These are phyloP conservation scores for Podospora sp. DNA, from an alignment of 495 filamentous ascomycete species.

Conservation along the genomic window DNA sequence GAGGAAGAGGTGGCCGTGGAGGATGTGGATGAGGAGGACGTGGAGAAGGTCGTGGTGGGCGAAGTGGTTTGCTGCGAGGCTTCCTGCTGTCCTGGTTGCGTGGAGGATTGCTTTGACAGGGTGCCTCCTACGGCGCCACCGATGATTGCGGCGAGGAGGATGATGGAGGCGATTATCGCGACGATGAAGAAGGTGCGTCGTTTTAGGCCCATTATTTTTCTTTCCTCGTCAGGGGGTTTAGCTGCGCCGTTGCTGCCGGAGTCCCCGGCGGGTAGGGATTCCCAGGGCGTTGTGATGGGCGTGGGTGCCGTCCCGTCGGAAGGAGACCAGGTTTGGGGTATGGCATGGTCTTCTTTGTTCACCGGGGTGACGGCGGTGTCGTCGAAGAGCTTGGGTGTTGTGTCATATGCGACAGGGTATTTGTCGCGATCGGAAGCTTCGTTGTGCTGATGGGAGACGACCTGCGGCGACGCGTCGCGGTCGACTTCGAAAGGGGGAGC, in stretches of 20 bases:
- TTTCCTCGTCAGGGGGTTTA: neutral
- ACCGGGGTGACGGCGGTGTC: neutral
- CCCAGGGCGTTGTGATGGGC: neutral
- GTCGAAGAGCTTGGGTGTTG: constrained; percentile 26
- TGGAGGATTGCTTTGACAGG: neutral
- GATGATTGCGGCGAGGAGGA: constrained; percentile 30
- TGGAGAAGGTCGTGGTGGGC: neutral
- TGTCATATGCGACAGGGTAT: constrained; percentile 31
- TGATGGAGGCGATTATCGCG: constrained; percentile 15
- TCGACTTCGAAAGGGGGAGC: constrained; percentile 18
- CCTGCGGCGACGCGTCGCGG: constrained; percentile 25
- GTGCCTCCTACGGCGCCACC: constrained; percentile 35
- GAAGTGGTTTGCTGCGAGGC: neutral
- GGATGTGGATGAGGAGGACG: neutral
- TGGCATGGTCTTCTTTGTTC: neutral
- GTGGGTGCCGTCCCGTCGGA: constrained; percentile 11
- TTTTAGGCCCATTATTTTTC: constrained; percentile 29
- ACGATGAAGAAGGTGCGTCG: constrained; percentile 31
- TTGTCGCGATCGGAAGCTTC: constrained; percentile 28
- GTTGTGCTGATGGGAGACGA: constrained; percentile 7
- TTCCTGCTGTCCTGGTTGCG: neutral
- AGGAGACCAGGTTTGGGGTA: neutral
- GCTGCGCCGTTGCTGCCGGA: constrained; percentile 1
- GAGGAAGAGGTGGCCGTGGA: neutral
- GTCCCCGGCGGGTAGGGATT: constrained; percentile 25